phyloP scores from a whole-genome alignment of 1,284 basidiomycete genomes.

The Mycosarcoma mackinlayi region DNA sequence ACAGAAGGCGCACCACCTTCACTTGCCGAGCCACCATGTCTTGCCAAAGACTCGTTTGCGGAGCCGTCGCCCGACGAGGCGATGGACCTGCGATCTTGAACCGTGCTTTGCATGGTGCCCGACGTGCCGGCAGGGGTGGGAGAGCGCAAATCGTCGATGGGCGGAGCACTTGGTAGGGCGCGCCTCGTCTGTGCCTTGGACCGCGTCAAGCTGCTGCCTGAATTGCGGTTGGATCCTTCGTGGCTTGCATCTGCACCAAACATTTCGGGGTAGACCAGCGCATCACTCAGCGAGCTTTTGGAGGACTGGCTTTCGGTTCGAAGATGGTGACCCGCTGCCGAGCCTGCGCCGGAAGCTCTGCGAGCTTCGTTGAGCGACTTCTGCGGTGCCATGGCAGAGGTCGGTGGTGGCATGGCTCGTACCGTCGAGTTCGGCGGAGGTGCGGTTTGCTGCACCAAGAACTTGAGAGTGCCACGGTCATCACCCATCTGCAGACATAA shows the following conservation, averaged over 20 bases:
- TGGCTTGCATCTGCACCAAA: constrained; percentile 27
- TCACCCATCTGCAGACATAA: constrained; percentile 66
- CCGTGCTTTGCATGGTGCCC: constrained; percentile 1
- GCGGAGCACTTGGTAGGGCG: constrained; percentile 38
- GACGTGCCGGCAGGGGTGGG: constrained; percentile 17
- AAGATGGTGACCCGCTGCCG: constrained; percentile 33
- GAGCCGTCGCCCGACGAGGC: constrained; percentile 43
- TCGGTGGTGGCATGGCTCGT: constrained; percentile 51
- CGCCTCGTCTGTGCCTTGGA: constrained; percentile 52
- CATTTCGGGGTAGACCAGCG: constrained; percentile 32
- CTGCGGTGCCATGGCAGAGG: constrained; percentile 22
- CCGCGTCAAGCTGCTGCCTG: constrained; percentile 42
- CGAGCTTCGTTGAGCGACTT: constrained; percentile 26
- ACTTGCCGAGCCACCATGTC: constrained; percentile 17
- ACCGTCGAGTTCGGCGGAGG: constrained; percentile 38
- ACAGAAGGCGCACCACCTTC: constrained; percentile 20
- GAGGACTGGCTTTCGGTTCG: constrained; percentile 55
- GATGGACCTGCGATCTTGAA: constrained; percentile 39
- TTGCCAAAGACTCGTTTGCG: constrained; percentile 17
- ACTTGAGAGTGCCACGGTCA: constrained; percentile 66
- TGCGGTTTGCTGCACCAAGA: constrained; percentile 57
- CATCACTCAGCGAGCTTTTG: constrained; percentile 54
- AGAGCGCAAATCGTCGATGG: constrained; percentile 39
- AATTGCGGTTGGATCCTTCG: constrained; percentile 41
- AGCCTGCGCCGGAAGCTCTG: constrained; percentile 20